These are phyloP conservation scores for Botrytis byssoidea DNA, from an alignment of 2,329 filamentous ascomycete genomes.

Conservation along the genomic window DNA sequence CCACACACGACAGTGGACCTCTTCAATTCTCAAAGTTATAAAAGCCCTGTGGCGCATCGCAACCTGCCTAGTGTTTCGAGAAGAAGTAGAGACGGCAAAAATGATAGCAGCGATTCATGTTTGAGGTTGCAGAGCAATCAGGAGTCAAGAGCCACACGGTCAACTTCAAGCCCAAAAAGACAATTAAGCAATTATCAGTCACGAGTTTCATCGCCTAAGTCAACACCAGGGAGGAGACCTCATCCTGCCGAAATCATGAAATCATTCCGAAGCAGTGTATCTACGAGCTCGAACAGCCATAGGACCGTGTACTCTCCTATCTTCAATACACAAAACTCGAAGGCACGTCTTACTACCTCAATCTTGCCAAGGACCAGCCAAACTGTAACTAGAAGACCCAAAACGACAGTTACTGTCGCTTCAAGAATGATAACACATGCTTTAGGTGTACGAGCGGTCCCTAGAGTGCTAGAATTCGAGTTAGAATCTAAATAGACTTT, in stretches of 20 bases:
- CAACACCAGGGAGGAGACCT: background rate
- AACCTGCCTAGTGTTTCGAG: background rate
- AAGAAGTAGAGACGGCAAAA: too few relatives aligned
- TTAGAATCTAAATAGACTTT: background rate
- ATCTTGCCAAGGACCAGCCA: background rate
- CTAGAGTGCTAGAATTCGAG: background rate
- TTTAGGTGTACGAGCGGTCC: background rate
- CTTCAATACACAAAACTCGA: background rate
- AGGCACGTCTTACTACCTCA: background rate
- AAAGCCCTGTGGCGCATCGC: background rate
- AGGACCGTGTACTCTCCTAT: background rate
- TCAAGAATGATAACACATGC: constrained; percentile 6
- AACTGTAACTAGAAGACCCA: background rate
- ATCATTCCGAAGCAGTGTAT: background rate
- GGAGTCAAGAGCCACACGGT: too few relatives aligned
- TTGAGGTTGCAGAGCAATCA: background rate
- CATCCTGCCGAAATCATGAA: background rate
- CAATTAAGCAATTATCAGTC: background rate
- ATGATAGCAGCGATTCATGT: background rate
- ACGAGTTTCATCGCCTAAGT: background rate
- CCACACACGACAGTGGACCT: background rate
- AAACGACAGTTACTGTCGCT: background rate
- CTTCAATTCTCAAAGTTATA: background rate
- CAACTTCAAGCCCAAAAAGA: background rate
- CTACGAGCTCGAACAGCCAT: background rate